Conservation (phyloP, 495 filamentous ascomycete species). For the Aspergillus cavernicola region DNA sequence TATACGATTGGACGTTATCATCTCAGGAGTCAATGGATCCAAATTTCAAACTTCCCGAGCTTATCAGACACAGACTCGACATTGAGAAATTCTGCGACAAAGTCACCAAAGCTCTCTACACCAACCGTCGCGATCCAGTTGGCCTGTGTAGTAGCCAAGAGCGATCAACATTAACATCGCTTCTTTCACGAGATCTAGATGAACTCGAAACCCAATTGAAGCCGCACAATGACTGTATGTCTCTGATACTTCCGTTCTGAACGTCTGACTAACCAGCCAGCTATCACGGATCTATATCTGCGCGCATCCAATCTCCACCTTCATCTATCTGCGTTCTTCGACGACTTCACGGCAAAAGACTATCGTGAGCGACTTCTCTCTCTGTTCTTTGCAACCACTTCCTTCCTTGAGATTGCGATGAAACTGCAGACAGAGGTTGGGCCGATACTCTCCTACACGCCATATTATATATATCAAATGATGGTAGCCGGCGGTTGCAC, state of each 20-base stretch:
- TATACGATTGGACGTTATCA: constrained; percentile 83
- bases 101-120: constrained; percentile 81
- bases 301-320: constrained; percentile 79
- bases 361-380: constrained; percentile 75
- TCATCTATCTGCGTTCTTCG: constrained; percentile 84
- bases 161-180: constrained; percentile 60
- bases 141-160: constrained; percentile 70
- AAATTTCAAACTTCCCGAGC: constrained; percentile 62
- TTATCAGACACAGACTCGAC: constrained; percentile 64
- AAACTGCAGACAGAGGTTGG: constrained; percentile 50
- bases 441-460: constrained; percentile 62
- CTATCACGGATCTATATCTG: constrained; percentile 68
- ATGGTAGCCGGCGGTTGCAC: constrained; percentile 83
- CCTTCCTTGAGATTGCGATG: constrained; percentile 71
- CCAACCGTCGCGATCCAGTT: constrained; percentile 69
- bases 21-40: constrained; percentile 58
- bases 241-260: background rate
- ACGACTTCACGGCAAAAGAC: constrained; percentile 66
- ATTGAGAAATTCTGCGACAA: constrained; percentile 84
- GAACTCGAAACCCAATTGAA: constrained; percentile 48
- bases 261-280: constrained; percentile 37
- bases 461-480: constrained; percentile 91
- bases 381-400: constrained; percentile 70
- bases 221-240: constrained; percentile 42
- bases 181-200: constrained; percentile 50